Evolutionary conservation across 306 rosid genomes (phyloP).

Genomic region (Pueraria montana): DNA sequence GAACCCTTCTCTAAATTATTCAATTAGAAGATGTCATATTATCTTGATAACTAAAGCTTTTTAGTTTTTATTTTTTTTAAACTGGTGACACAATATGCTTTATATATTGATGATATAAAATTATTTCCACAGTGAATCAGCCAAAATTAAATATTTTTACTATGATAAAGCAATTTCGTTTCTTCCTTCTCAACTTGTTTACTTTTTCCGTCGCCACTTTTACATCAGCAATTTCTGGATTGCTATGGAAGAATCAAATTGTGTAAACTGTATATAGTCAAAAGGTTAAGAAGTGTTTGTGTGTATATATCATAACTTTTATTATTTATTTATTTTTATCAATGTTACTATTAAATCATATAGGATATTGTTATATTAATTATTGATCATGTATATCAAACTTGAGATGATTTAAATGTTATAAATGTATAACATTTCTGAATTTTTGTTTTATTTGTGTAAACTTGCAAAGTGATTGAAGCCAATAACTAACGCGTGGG

Average conservation of each 20-base stretch:
- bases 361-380: neutral
- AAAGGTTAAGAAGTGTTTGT: neutral
- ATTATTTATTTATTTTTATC: neutral
- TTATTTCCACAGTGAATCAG: constrained; percentile 2
- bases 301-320: neutral
- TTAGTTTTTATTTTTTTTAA: neutral
- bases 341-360: neutral
- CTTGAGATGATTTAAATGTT: neutral
- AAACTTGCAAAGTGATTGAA: constrained; percentile 37
- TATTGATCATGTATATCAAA: neutral
- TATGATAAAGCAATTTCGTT: neutral
- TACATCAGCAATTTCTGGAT: neutral
- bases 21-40: neutral
- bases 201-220: neutral
- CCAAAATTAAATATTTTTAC: neutral
- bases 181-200: constrained; percentile 21
- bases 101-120: neutral
- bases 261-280: neutral
- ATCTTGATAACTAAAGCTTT: neutral
- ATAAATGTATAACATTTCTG: neutral
- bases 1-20: neutral
- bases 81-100: neutral
- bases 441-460: neutral
- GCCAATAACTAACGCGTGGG: constrained; percentile 28
- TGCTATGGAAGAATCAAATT: neutral